A percentile compares a stretch with the other conserved stretches of the same genome.
Evolutionary conservation across 2,329 filamentous ascomycete species (phyloP).

Genomic region (Fusarium sp.): DNA sequence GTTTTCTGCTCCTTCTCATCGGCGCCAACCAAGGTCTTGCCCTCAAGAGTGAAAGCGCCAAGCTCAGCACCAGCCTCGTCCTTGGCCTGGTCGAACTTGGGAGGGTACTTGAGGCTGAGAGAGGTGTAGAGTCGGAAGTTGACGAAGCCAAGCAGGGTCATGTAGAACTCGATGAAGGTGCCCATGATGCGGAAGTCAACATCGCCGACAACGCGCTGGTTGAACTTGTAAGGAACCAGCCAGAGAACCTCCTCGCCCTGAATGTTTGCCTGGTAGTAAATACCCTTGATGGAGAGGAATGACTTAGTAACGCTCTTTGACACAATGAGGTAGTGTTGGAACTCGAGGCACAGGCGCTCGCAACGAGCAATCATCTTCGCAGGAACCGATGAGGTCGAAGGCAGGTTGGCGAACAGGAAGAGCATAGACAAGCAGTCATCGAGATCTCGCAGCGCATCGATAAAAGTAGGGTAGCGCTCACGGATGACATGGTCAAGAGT

Average conservation of each 20-base stretch:
- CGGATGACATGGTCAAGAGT: slow-evolving; percentile 97
- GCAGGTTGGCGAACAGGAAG: slow-evolving; percentile 96
- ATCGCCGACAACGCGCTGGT: slow-evolving; percentile 92
- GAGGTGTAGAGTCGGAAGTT: slow-evolving; percentile 96
- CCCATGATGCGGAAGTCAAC: slow-evolving; percentile 99
- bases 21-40: slow-evolving; percentile 70
- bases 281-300: slow-evolving; percentile 98
- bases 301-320: slow-evolving; percentile 94
- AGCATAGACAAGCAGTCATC: slow-evolving; percentile 98
- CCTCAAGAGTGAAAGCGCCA: slow-evolving; percentile 90
- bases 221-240: slow-evolving; percentile 98
- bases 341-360: slow-evolving; percentile 93
- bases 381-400: slow-evolving; percentile 88
- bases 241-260: slow-evolving; percentile 97
- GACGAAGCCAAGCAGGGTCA: slow-evolving; percentile 93
- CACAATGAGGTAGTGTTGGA: slow-evolving; percentile 96
- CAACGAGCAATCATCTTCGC: slow-evolving; percentile 96
- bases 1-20: slow-evolving; percentile 64
- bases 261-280: slow-evolving; percentile 98
- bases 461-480: slow-evolving; percentile 97
- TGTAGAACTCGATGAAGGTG: slow-evolving; percentile 99
- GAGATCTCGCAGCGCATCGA: slow-evolving; percentile 92
- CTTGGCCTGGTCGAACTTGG: slow-evolving; percentile 88
- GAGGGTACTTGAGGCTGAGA: slow-evolving; percentile 92
- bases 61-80: slow-evolving; percentile 93